These are phyloP conservation scores for Apiotrichum laibachii DNA, from an alignment of 1,284 basidiomycete species.

Conservation along the genomic window DNA sequence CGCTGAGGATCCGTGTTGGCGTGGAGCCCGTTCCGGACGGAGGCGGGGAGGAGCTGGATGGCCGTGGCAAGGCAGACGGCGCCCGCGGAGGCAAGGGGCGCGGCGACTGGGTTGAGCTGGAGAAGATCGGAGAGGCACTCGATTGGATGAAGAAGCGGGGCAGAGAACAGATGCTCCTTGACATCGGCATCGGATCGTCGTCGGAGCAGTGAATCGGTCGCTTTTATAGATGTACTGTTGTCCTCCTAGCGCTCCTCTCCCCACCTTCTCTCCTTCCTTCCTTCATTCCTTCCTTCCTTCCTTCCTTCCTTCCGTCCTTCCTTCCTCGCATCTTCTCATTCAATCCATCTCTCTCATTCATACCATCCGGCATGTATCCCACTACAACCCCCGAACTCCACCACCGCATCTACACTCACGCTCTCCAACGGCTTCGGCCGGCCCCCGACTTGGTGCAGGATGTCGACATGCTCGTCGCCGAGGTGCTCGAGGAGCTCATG, in stretches of 20 bases:
- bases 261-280: neutral
- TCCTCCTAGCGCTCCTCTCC: neutral
- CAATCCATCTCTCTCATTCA: neutral
- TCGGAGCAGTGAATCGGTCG: no score
- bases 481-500: neutral
- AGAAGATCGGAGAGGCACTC: constrained; percentile 67
- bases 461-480: neutral
- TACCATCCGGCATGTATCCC: neutral
- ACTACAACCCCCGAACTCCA: constrained; percentile 5
- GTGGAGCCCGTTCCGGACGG: constrained; percentile 25
- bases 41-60: constrained; percentile 11
- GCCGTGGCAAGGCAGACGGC: constrained; percentile 26
- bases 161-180: constrained; percentile 59
- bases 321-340: no score
- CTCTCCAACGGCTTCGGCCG: neutral
- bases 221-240: neutral
- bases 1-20: constrained; percentile 61
- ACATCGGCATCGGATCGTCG: constrained; percentile 62
- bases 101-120: constrained; percentile 57
- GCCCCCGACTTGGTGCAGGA: neutral
- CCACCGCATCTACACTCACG: neutral
- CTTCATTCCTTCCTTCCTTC: neutral
- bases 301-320: neutral
- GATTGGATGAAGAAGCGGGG: constrained; percentile 61
- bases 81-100: constrained; percentile 39